Percentiles rank a stretch among this genome's conserved stretches.
phyloP scores from a whole-genome alignment of 2,329 filamentous ascomycete genomes.

The Alternaria dauci region DNA sequence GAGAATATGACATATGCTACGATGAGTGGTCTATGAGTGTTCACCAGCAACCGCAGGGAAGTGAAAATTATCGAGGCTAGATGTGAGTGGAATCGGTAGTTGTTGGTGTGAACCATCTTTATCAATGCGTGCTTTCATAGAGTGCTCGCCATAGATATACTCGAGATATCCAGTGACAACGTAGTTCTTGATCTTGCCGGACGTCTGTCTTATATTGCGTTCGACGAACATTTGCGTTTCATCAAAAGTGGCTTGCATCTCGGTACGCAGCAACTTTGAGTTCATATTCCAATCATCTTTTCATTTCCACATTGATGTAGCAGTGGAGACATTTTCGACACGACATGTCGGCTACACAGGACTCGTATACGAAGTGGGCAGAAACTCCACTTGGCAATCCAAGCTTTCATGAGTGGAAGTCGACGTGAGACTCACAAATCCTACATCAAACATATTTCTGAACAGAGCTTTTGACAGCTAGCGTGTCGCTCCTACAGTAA shows the following conservation, averaged over 20 bases:
- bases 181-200: background rate
- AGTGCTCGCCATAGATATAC: background rate
- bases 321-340: background rate
- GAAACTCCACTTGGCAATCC: background rate
- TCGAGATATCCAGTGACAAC: background rate
- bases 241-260: background rate
- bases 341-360: background rate
- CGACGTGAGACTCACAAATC: background rate
- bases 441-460: rapidly evolving
- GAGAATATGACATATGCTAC: background rate
- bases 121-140: background rate
- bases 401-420: too few relatives aligned
- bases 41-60: background rate
- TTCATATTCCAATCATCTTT: background rate
- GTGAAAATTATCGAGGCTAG: background rate
- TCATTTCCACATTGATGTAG: background rate
- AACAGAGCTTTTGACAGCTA: background rate
- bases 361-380: background rate
- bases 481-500: background rate
- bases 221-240: background rate
- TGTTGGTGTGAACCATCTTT: background rate
- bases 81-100: background rate
- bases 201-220: background rate
- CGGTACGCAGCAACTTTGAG: background rate
- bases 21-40: background rate